Evolutionary conservation across 805 yeast species (phyloP).

Genomic region (Starmerella geochares): DNA sequence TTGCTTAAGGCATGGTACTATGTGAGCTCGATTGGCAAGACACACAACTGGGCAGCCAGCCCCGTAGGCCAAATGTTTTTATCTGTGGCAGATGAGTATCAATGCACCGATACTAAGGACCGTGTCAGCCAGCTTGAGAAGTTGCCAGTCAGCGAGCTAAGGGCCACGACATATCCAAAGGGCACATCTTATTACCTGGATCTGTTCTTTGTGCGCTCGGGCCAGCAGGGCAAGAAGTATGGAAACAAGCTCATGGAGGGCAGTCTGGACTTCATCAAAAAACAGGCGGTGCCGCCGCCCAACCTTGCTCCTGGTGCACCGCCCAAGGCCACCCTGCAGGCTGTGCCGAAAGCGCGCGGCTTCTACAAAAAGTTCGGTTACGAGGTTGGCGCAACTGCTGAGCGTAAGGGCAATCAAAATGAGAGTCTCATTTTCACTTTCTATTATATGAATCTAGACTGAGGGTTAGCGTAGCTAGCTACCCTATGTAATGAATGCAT

Average conservation of each 20-base stretch:
- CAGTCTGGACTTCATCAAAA: neutral
- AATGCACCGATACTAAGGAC: neutral
- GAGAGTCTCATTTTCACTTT: neutral
- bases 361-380: conserved; percentile 9
- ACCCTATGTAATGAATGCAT: too few relatives aligned
- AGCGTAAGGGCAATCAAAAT: neutral
- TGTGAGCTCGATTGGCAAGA: neutral
- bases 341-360: conserved; percentile 11
- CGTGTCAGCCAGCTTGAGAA: neutral
- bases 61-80: neutral
- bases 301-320: conserved; percentile 1
- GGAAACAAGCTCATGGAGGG: conserved; percentile 10
- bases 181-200: neutral
- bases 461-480: too few relatives aligned
- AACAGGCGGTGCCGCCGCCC: conserved; percentile 5
- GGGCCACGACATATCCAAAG: conserved; percentile 6
- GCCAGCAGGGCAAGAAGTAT: conserved; percentile 8
- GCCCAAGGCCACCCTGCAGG: conserved; percentile 7
- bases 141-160: neutral
- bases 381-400: neutral
- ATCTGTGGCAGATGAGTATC: neutral
- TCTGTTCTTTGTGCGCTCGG: conserved; percentile 8
- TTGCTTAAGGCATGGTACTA: neutral
- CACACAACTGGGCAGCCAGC: too few relatives aligned
- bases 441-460: conserved; percentile 4